Base-by-base conservation (phyloP, 2,329 filamentous ascomycete species). In the Alternaria triticimaculans region DNA sequence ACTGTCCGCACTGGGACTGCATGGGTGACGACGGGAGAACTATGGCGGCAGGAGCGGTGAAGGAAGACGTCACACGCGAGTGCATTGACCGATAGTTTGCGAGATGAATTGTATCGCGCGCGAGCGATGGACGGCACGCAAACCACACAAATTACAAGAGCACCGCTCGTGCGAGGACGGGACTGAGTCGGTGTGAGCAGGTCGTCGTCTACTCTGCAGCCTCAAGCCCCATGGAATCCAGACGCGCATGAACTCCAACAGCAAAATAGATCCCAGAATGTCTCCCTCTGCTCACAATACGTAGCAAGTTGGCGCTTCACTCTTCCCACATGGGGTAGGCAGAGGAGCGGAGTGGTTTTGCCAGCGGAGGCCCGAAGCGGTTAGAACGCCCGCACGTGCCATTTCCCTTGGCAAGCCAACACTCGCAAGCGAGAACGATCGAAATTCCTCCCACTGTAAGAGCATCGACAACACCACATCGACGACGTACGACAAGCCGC, bases 401-500 rank as follows among this genome's bases (percentile, higher is more conserved):
- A 15, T 5, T 14, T 43, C 15, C 58, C 60, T 62, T 62, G 60
- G 60, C 37, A 41, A 41, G 37, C 60, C 49, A 45, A 48, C 60
- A 62, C 55, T 51, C 60, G 58, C 58, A 57, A 44, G 49, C 28
- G 44, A n/a, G 44, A 43, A 23, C 30, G 43, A 53, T 61, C 46
- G 37, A 51, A 51, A 70, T 70, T 63, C 45, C 66, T 64, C 71
- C 65, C 37, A 41, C 37, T 18, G 37, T 41, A 41, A 58, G 60
- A 71, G 64, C 71, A 71, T 69, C 72, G 74, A 72, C 75, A 78
- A 76, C 73, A 74, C 68, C 73, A 78, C 71, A 74, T 65, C 71
- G 70, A 76, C 73, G 72, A 76, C 71, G 68, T 64, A 67, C 71
- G 76, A 77, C 74, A 74, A 76, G 70, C 75, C 76, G 77, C 76